Evolutionary conservation across 495 filamentous ascomycete species (phyloP), one percentile per base, ranked within the genome.

Genomic region (Talaromyces thailandensis): DNA sequence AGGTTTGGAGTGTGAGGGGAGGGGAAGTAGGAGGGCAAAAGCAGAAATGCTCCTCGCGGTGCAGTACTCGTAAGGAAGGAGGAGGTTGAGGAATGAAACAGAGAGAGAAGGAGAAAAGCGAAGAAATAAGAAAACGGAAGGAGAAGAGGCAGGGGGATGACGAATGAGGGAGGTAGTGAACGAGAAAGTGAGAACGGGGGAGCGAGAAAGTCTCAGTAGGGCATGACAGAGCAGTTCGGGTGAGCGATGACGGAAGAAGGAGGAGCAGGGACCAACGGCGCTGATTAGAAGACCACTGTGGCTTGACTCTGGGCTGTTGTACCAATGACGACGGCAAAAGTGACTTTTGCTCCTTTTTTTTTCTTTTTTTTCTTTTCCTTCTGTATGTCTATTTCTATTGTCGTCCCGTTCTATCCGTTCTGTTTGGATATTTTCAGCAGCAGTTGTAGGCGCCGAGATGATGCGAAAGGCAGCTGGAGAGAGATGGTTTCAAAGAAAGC

Each of bases 161-260:
- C 24, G 28, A 45, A 32, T 28, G 29, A 60, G 51, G 45, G 29
- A 60, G 51, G 45, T 23, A 45, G 14, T 37, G 9, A 18, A 57
- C 31, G 24, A 57, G 55, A 9, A 57, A 32, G 23, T 3, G 25
- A 21, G 55, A 21, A 59, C n/a, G 31, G 2, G 29, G 59, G 28
- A 56, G 29, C 12, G 28, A 29, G 28, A 57, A 25, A 31, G 55
- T 16, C 26, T n/a, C 26, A 23, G 21, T 56, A 56, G 21, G 52
- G 26, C 52, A 56, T 56, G 52, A 18, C 50, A n/a, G n/a, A n/a
- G n/a, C n/a, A 53, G 21, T 53, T 28, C 6, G 23, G 25, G 3
- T 53, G 11, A 35, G 28, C 55, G 55, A 57, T 57, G 55, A 57
- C 55, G 55, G 55, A 57, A 57, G 55, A 21, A 51, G 35, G 35